A percentile compares a stretch with the other conserved stretches of the same genome.
Evolutionary conservation across 1,139 yeast species (phyloP).

Genomic region (Geotrichum cucujoidarum): DNA sequence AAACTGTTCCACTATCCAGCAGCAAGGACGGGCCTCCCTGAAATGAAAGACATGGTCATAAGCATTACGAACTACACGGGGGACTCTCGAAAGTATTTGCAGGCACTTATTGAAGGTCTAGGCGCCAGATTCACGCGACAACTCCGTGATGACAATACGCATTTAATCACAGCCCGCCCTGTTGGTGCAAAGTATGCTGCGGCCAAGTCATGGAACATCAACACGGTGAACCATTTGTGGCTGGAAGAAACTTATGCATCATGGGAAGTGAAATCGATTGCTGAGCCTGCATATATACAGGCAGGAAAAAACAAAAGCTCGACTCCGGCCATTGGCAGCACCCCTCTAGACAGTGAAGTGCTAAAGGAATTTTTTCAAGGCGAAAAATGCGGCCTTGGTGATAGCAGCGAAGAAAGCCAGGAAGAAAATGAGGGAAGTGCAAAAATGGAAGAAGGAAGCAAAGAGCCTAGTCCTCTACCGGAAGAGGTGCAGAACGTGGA

Average conservation of each 20-base stretch:
- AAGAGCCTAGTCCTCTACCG: too few relatives aligned
- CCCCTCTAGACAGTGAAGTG: conserved; percentile 43
- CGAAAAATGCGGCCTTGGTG: conserved; percentile 15
- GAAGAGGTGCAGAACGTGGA: conserved; percentile 22
- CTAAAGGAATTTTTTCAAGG: conserved; percentile 42
- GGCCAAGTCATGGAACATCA: conserved; percentile 58
- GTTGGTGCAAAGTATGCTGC: conserved; percentile 72
- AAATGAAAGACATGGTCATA: conserved; percentile 50
- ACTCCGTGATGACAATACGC: conserved; percentile 56
- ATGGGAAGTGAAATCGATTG: conserved; percentile 51
- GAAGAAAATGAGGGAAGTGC: neutral
- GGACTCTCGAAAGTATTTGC: conserved; percentile 69
- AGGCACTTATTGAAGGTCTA: conserved; percentile 55
- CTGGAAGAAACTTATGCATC: conserved; percentile 70
- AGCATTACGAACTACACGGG: conserved; percentile 81
- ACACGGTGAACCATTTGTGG: conserved; percentile 79
- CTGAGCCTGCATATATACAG: conserved; percentile 44
- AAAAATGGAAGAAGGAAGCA: neutral
- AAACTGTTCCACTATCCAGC: conserved; percentile 68
- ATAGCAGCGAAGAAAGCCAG: conserved; percentile 3
- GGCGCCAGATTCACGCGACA: conserved; percentile 79
- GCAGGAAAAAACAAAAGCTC: conserved; percentile 39
- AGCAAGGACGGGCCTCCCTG: conserved; percentile 50
- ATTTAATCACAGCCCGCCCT: conserved; percentile 62
- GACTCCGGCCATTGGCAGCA: conserved; percentile 49